These are phyloP conservation scores for Geosmithia morbida DNA, from an alignment of 2,329 filamentous ascomycete species.

Conservation along the genomic window DNA sequence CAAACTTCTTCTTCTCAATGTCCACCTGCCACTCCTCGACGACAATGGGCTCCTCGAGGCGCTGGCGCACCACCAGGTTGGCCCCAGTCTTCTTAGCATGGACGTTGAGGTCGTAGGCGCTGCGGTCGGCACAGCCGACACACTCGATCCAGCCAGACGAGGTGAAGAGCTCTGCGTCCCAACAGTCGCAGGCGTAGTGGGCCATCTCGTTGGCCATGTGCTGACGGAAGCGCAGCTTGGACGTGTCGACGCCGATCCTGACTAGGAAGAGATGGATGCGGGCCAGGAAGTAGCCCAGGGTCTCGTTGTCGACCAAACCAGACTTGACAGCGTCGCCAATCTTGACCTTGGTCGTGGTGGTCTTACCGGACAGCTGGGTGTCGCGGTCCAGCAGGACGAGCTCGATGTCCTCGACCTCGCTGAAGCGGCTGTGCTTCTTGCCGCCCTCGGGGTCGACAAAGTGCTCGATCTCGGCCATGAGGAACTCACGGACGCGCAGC, in stretches of 20 bases:
- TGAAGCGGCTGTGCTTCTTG: constrained; percentile 87
- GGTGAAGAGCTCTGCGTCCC: constrained; percentile 88
- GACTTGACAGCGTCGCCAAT: constrained; percentile 78
- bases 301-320: constrained; percentile 89
- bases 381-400: constrained; percentile 73
- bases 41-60: constrained; percentile 59
- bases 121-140: constrained; percentile 90
- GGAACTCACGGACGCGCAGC: constrained; percentile 85
- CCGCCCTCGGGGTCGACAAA: constrained; percentile 89
- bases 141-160: constrained; percentile 97
- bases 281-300: constrained; percentile 91
- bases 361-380: constrained; percentile 78
- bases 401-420: constrained; percentile 71
- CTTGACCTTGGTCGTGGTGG: constrained; percentile 53
- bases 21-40: constrained; percentile 83
- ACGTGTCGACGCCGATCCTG: constrained; percentile 74
- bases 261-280: constrained; percentile 83
- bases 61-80: constrained; percentile 72
- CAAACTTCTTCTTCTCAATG: constrained; percentile 90
- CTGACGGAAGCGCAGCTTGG: constrained; percentile 89
- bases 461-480: constrained; percentile 99
- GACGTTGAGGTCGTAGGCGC: constrained; percentile 84
- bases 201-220: constrained; percentile 74
- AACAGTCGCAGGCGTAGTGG: constrained; percentile 94
- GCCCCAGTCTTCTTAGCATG: constrained; percentile 88